Percentiles rank a stretch among this genome's conserved stretches.
Evolutionary conservation across 768 basidiomycete genomes (phyloP).

Genomic region (Polyporus arcularius): DNA sequence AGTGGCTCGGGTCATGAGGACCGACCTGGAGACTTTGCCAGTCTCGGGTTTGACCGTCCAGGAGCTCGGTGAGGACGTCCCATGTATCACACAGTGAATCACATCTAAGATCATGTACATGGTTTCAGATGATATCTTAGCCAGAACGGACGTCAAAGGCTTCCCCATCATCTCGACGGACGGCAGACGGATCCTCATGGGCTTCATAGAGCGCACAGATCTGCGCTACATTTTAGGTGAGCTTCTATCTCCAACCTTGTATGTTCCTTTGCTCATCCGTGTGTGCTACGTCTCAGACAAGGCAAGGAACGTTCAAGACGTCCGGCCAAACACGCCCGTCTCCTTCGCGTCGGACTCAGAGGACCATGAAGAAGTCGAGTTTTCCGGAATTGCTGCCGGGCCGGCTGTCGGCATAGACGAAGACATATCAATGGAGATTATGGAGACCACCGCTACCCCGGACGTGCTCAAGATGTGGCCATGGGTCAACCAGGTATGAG

Average conservation of each 20-base stretch:
- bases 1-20: constrained; percentile 93
- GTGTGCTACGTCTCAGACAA: constrained; percentile 52
- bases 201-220: constrained; percentile 88
- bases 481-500: constrained; percentile 90
- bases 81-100: no score
- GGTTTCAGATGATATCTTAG: constrained; percentile 64
- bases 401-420: constrained; percentile 64
- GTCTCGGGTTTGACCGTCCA: constrained; percentile 75
- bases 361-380: constrained; percentile 50
- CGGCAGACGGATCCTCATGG: constrained; percentile 62
- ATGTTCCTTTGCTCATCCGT: background rate
- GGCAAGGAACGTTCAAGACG: constrained; percentile 61
- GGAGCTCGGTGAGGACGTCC: constrained; percentile 69
- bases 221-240: constrained; percentile 83
- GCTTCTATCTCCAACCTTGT: background rate
- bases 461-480: constrained; percentile 74
- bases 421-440: constrained; percentile 64
- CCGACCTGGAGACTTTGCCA: constrained; percentile 70
- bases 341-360: constrained; percentile 60
- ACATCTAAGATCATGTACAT: background rate
- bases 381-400: constrained; percentile 44
- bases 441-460: constrained; percentile 58
- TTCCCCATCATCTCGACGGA: constrained; percentile 84
- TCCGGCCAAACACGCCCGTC: constrained; percentile 68
- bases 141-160: constrained; percentile 78